Evolutionary conservation across 2,329 filamentous ascomycete species (phyloP).

Genomic region (Fonsecaea multimorphosa): DNA sequence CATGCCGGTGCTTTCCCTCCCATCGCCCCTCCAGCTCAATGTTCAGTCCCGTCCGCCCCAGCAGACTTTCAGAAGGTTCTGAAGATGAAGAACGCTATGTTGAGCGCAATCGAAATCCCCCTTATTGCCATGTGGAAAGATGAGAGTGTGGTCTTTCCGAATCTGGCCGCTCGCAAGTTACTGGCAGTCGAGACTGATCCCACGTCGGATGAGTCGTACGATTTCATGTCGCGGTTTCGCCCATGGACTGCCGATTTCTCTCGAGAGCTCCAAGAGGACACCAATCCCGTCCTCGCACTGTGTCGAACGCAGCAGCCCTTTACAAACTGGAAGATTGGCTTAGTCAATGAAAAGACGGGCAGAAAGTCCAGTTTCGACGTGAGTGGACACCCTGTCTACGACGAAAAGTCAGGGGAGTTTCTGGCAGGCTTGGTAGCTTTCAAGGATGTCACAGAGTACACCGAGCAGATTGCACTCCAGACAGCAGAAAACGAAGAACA

Average conservation of each 20-base stretch:
- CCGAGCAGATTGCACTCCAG: conserved; percentile 71
- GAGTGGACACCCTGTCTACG: conserved; percentile 69
- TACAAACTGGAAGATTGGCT: conserved; percentile 65
- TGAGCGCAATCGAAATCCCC: conserved; percentile 76
- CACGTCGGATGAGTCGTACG: conserved; percentile 55
- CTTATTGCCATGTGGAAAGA: conserved; percentile 84
- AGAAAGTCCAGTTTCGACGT: conserved; percentile 67
- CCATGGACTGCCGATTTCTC: conserved; percentile 72
- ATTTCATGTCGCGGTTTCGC: conserved; percentile 66
- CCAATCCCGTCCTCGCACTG: conserved; percentile 71
- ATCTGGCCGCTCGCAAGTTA: conserved; percentile 67
- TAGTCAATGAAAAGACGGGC: conserved; percentile 62
- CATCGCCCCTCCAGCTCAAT: conserved; percentile 66
- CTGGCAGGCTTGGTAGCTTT: conserved; percentile 74
- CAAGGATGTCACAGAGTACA: conserved; percentile 74
- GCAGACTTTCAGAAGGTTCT: conserved; percentile 75
- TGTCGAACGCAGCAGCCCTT: conserved; percentile 68
- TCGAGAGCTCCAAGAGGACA: conserved; percentile 60
- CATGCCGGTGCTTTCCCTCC: conserved; percentile 68
- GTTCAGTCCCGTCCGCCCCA: conserved; percentile 62
- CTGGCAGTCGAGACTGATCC: conserved; percentile 54
- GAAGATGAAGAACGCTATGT: conserved; percentile 75
- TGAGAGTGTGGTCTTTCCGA: conserved; percentile 74
- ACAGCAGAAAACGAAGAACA: conserved; percentile 73
- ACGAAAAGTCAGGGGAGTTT: conserved; percentile 72